Evolutionary conservation across 164 flowering plant species (phyloP).

Genomic region (Kingdonia uniflora): DNA sequence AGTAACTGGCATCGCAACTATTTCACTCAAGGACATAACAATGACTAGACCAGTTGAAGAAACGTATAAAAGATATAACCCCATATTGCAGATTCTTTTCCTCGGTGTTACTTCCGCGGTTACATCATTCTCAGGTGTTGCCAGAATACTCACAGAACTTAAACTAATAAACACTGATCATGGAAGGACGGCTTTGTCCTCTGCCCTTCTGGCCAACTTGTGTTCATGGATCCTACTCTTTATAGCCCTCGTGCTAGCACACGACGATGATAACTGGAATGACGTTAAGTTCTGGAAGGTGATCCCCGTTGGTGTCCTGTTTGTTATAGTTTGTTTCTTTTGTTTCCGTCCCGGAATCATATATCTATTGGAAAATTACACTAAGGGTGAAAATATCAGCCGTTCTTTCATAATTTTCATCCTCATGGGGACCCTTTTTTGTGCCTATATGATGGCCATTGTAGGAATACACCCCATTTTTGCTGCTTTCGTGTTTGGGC

Average conservation of each 20-base stretch:
- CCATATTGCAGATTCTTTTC: conserved; percentile 5
- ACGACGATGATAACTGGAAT: too few relatives aligned
- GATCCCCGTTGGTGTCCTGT: too few relatives aligned
- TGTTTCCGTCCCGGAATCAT: too few relatives aligned
- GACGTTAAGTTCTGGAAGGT: too few relatives aligned
- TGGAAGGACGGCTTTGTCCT: conserved; percentile 10
- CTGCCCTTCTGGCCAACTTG: conserved; percentile 7
- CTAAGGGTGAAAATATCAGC: conserved; percentile 11
- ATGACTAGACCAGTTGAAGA: too few relatives aligned
- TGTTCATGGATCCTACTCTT: conserved; percentile 7
- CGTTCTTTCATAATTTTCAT: conserved; percentile 8
- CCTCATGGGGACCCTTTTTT: conserved; percentile 6
- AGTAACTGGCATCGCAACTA: neutral
- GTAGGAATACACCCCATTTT: conserved; percentile 8
- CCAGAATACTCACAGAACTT: conserved; percentile 10
- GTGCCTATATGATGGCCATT: conserved; percentile 5
- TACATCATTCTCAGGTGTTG: conserved; percentile 13
- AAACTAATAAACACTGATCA: conserved; percentile 10
- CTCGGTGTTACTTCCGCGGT: conserved; percentile 7
- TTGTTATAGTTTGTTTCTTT: too few relatives aligned
- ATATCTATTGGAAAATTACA: too few relatives aligned
- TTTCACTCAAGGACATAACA: neutral
- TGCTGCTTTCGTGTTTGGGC: conserved; percentile 13
- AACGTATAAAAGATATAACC: too few relatives aligned
- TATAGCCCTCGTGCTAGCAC: too few relatives aligned